Conservation (phyloP, 805 yeast species). For the Starmera pachycereana region DNA sequence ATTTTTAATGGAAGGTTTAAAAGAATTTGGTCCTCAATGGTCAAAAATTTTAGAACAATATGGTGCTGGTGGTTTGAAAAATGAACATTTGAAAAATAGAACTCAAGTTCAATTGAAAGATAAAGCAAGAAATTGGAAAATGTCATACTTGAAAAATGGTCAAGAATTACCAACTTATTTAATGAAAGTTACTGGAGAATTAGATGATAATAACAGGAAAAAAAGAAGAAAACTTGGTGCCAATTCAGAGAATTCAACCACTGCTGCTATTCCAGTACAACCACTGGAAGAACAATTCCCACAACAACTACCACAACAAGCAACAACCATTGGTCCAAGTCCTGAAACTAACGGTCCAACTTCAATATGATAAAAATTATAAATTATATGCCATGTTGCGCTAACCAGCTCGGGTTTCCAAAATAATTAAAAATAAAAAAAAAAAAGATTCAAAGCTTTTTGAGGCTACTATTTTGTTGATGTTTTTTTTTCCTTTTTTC, state of each 20-base stretch:
- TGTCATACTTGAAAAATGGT: slow-evolving; percentile 69
- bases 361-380: too few species aligned
- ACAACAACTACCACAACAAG: not conserved
- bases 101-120: slow-evolving; percentile 90
- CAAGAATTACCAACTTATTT: slow-evolving; percentile 73
- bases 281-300: not conserved
- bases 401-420: too few species aligned
- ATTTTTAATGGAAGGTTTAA: slow-evolving; percentile 72
- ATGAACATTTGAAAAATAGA: slow-evolving; percentile 78
- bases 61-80: slow-evolving; percentile 87
- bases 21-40: slow-evolving; percentile 87
- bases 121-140: slow-evolving; percentile 93
- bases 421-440: too few species aligned
- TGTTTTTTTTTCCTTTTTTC: too few species aligned
- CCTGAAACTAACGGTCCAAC: too few species aligned
- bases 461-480: too few species aligned
- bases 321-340: too few species aligned
- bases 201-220: slow-evolving; percentile 34
- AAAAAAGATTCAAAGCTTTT: too few species aligned
- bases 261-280: not conserved
- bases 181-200: slow-evolving; percentile 79
- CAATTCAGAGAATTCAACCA: not conserved
- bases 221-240: slow-evolving; percentile 6
- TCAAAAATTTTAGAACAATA: slow-evolving; percentile 78
- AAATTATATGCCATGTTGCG: too few species aligned